A percentile compares a stretch with the other conserved stretches of the same genome.
Conservation (phyloP, 2,329 filamentous ascomycete species). For the Cephalotrichum gorgonifer region DNA sequence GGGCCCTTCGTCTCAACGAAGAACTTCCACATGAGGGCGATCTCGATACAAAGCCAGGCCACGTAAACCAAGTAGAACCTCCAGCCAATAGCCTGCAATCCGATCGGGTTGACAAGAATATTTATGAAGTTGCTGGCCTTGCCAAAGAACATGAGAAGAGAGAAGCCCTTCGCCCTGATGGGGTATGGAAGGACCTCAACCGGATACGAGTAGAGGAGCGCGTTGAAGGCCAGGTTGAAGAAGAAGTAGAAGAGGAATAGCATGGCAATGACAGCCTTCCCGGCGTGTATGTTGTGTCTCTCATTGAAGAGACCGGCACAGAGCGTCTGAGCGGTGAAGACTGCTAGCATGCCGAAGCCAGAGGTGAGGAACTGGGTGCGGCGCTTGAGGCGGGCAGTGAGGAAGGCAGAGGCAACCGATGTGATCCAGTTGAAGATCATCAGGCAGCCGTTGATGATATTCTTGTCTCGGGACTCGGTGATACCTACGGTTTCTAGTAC, state of each 20-base stretch:
- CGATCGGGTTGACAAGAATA: conserved; percentile 39
- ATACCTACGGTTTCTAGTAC: conserved; percentile 35
- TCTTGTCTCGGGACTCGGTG: conserved; percentile 26
- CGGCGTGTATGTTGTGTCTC: conserved; percentile 17
- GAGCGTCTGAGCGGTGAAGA: conserved; percentile 23
- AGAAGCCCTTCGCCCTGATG: conserved; percentile 39
- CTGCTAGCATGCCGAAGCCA: conserved; percentile 14
- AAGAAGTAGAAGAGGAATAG: conserved; percentile 28
- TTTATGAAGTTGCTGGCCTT: conserved; percentile 19
- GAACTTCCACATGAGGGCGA: conserved; percentile 18
- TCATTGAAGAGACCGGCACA: conserved; percentile 20
- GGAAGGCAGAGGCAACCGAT: conserved; percentile 27
- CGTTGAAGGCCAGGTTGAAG: conserved; percentile 45
- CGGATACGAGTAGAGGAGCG: conserved; percentile 37
- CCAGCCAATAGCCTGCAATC: conserved; percentile 36
- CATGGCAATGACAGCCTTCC: conserved; percentile 20
- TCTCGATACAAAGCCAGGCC: conserved; percentile 30
- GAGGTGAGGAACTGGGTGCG: conserved; percentile 42
- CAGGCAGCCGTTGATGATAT: conserved; percentile 12
- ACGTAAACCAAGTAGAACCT: conserved; percentile 50
- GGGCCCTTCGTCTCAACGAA: conserved; percentile 42
- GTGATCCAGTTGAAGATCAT: conserved; percentile 28
- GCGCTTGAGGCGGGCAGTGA: conserved; percentile 33
- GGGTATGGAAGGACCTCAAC: conserved; percentile 43
- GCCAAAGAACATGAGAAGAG: conserved; percentile 15